These are phyloP conservation scores for Eutypella sp. DNA, from an alignment of 2,329 filamentous ascomycete genomes.

Conservation along the genomic window DNA sequence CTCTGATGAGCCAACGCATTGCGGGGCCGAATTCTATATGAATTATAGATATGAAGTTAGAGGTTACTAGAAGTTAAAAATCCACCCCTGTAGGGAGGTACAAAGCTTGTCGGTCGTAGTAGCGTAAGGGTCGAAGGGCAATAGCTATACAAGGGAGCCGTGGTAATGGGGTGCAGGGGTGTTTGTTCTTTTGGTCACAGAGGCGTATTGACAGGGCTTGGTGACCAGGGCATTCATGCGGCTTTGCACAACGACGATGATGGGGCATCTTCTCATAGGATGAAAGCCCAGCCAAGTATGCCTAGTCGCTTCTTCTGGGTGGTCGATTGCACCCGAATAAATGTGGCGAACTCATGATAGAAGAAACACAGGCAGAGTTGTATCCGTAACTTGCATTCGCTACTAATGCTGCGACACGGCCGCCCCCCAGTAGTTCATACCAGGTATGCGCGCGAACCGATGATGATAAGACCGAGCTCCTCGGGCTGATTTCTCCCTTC, in stretches of 20 bases:
- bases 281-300: constrained; percentile 9
- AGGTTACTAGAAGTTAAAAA: background rate
- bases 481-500: background rate
- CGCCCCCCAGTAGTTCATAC: constrained; percentile 1
- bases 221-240: constrained; percentile 19
- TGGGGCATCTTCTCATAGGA: constrained; percentile 26
- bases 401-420: constrained; percentile 4
- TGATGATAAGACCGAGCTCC: background rate
- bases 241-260: constrained; percentile 20
- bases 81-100: background rate
- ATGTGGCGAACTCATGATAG: constrained; percentile 16
- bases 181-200: constrained; percentile 12
- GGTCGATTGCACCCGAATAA: constrained; percentile 17
- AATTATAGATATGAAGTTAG: constrained; percentile 1
- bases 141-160: background rate
- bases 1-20: constrained; percentile 18
- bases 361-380: constrained; percentile 4
- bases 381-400: constrained; percentile 9
- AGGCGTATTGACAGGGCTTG: constrained; percentile 18
- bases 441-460: background rate
- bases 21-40: constrained; percentile 9
- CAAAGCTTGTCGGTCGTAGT: background rate
- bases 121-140: background rate
- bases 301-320: constrained; percentile 19
- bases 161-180: constrained; percentile 13